These are phyloP conservation scores for Russula sp. DNA, from an alignment of 768 basidiomycete genomes.

Conservation along the genomic window DNA sequence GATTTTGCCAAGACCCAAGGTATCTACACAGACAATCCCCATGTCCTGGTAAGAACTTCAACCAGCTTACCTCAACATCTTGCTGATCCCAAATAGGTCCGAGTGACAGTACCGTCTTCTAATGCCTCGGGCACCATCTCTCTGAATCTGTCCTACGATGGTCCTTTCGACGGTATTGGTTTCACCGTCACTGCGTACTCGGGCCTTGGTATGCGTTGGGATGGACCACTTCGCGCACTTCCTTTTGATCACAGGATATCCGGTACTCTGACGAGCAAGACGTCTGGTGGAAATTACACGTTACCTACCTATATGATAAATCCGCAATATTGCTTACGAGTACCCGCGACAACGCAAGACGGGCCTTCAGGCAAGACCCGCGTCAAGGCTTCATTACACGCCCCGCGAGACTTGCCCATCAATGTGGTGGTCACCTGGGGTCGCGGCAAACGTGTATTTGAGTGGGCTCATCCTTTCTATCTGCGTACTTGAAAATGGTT, in stretches of 20 bases:
- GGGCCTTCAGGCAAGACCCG: slow-evolving; percentile 38
- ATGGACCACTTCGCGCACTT: slow-evolving; percentile 25
- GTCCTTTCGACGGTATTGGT: slow-evolving; percentile 53
- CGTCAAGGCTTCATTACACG: slow-evolving; percentile 49
- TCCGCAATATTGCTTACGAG: slow-evolving; percentile 76
- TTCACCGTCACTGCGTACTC: slow-evolving; percentile 69
- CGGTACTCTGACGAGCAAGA: slow-evolving; percentile 62
- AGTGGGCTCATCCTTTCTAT: slow-evolving; percentile 51
- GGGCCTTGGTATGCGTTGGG: slow-evolving; percentile 35
- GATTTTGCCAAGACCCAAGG: slow-evolving; percentile 21
- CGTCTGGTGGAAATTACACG: slow-evolving; percentile 80
- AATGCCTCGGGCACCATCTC: slow-evolving; percentile 42
- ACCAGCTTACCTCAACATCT: no score
- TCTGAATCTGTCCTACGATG: slow-evolving; percentile 69
- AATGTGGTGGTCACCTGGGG: slow-evolving; percentile 76
- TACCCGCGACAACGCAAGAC: slow-evolving; percentile 41
- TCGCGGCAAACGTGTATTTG: slow-evolving; percentile 65
- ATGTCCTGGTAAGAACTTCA: slow-evolving; percentile 23
- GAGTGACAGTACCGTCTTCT: slow-evolving; percentile 20
- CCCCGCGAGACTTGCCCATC: slow-evolving; percentile 64
- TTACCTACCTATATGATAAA: slow-evolving; percentile 84
- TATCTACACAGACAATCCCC: slow-evolving; percentile 28
- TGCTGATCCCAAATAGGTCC: slow-evolving; percentile 26
- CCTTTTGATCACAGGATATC: slow-evolving; percentile 41
- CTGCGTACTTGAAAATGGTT: neutral